Evolutionary conservation across 768 basidiomycete species (phyloP), one percentile per base, ranked within the genome.

Genomic region (Agaricus blazei): DNA sequence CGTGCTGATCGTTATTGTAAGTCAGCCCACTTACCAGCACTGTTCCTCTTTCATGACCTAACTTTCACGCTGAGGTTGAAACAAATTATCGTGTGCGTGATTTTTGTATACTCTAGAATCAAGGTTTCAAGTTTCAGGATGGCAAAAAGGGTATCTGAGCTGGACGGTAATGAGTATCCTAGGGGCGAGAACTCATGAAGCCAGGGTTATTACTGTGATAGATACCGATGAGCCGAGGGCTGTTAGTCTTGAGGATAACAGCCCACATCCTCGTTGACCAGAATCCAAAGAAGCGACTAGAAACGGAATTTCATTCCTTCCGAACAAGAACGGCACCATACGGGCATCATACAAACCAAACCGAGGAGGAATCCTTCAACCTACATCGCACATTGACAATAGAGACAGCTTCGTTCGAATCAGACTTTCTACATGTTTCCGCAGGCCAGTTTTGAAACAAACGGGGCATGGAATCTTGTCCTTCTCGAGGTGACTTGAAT

Each of bases 61-160:
- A n/a, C 34, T 4, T 56, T 56, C 54, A 56, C 54, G 54, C 48
- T 49, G 19, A 40, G 19, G 23, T 12, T 56, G 54, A 56, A 56
- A 56, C 54, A 44, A 31, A 29, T 23, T 14, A 9, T 50, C 48
- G 40, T 42, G 47, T 43, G 48, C 40, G 34, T 34, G 34, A 7
- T 34, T 27, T 37, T 44, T 36, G 48, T 50, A 56, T 56, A 37
- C 23, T 56, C 31, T 44, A 7, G 48, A 8, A 36, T 26, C 44
- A 50, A 56, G 19, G 42, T 28, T 56, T 56, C 48, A 28, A 44
- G 54, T 56, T 56, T 50, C 54, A 56, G 54, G 11, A 14, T 29
- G 38, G 27, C 43, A 14, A 52, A 15, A n/a, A 23, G 40, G 31
- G 24, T 36, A 34, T 34, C 34, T 38, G 29, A 42, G 27, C 48